Evolutionary conservation across 140 eudicot genomes (phyloP), one percentile per base, ranked within the genome.

Genomic region (Ambrosia hybrid): DNA sequence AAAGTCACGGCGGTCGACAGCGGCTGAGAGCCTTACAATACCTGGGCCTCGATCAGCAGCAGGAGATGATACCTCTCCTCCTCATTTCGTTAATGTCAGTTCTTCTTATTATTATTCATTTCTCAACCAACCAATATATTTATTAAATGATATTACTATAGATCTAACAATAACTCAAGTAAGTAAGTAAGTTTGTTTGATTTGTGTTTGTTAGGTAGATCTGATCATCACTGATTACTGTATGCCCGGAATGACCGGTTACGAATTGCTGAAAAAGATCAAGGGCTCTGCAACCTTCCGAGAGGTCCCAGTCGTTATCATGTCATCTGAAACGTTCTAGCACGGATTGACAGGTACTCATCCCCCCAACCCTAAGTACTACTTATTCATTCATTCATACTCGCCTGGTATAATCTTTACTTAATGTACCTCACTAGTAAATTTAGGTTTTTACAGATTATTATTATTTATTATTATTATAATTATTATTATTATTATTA

Each of bases 211-310:
- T 21, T 21, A 92, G 86, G 91, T 92, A 60, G 96, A 92, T 87
- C 81, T 92, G 83, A 87, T 92, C 51, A 89, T 92, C 37, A 92
- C 98, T 0, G 98, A 92, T 72, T 89, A 92, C 43, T 92, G 96
- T 71, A 92, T 92, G 98, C 98, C 98, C 77, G 98, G 96, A 70
- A 92, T 92, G 98, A 92, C 95, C 72, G 98, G 98, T 33, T 92
- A 89, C 58, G 96, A 92, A 66, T 80, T 92, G 85, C 96, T 92
- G 41, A 92, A 92, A 63, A 89, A 83, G 67, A 89, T 92, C 11
- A 92, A 92, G 95, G 95, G 95, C 46, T 92, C 98, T 56, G 85
- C 95, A 6, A 82, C 81, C 30, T 92, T 92, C 57, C 80, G 95
- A 79, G 93, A 92, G 76, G 85, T 87, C 9, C 98, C 98, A 7